These are phyloP conservation scores for Coelastrella sp. DNA, from an alignment of 139 green algal genomes.

Conservation along the genomic window DNA sequence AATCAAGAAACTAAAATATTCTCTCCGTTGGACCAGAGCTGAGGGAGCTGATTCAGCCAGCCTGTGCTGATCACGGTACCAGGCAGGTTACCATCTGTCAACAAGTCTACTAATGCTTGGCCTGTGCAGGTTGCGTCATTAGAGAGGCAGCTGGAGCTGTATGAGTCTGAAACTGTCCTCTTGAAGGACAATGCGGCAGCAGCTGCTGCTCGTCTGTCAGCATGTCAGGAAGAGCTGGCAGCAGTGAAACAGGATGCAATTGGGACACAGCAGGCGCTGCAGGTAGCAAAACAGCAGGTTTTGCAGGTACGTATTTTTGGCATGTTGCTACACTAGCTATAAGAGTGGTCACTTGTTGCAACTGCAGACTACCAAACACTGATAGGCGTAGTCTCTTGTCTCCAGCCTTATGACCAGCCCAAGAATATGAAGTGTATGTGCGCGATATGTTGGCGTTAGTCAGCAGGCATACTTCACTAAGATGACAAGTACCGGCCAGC, in stretches of 20 bases:
- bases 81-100: not conserved
- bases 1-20: too few species aligned
- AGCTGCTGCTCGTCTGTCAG: not conserved
- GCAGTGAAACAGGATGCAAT: constrained; percentile 4
- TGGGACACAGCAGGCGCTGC: not conserved
- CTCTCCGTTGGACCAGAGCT: too few species aligned
- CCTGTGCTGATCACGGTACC: not conserved
- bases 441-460: not conserved
- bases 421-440: too few species aligned
- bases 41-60: too few species aligned
- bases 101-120: not conserved
- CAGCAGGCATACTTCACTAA: not conserved
- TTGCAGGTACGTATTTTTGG: not conserved
- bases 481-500: not conserved
- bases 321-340: not conserved
- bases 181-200: constrained; percentile 15
- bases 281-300: not conserved
- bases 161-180: constrained; percentile 18
- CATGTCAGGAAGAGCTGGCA: constrained; percentile 23
- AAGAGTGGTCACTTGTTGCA: not conserved
- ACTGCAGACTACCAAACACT: not conserved
- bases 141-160: constrained; percentile 40
- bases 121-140: constrained; percentile 35
- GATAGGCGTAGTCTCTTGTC: not conserved
- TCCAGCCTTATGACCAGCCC: too few species aligned